Base-by-base conservation (phyloP, 2,329 filamentous ascomycete species). In the Verticillium klebahnii region DNA sequence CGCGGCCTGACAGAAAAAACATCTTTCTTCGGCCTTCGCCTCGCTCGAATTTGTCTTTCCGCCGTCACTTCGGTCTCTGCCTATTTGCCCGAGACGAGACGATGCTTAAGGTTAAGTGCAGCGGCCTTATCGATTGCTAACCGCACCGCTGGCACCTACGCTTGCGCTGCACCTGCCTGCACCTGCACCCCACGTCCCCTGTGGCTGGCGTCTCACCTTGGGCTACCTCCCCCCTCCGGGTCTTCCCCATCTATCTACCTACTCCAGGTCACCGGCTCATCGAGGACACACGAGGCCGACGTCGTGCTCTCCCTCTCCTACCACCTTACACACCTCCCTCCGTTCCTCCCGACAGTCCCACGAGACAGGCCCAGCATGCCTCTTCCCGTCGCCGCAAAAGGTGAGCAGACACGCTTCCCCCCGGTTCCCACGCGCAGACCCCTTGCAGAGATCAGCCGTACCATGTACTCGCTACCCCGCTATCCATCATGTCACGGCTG, bases 311-410 rank as follows among this genome's bases (percentile, higher is more conserved):
- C 45, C 23, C n/a, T 11, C 45, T 12, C 19, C 45, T 29, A 52
- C 45, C 29, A 25, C 45, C 37, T 40, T 6, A 45, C 39, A 17
- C 39, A n/a, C 45, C n/a, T 52, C n/a, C 45, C 9, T 52, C 19
- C 45, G 45, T 23, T 9, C 40, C 45, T 52, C 19, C 3, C 29
- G 29, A 29, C 29, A 29, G 29, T 29, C 14, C 4, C 34, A 23
- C 45, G 45, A 52, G 45, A 52, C 19, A 52, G 45, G 45, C 59
- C 59, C 37, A 57, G 39, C n/a, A 66, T 66, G 62, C 63, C 62
- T 23, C 36, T 66, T 54, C 64, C 64, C 5, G 54, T 65, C 29
- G 64, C 60, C 45, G 62, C 45, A 23, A 65, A 65, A 62, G 64
- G 64, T 65, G 34, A 55, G 63, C 36, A 40, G 56, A 36, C 19